Evolutionary conservation across 139 green algal genomes (phyloP).

Genomic region (Eudorina sp.): DNA sequence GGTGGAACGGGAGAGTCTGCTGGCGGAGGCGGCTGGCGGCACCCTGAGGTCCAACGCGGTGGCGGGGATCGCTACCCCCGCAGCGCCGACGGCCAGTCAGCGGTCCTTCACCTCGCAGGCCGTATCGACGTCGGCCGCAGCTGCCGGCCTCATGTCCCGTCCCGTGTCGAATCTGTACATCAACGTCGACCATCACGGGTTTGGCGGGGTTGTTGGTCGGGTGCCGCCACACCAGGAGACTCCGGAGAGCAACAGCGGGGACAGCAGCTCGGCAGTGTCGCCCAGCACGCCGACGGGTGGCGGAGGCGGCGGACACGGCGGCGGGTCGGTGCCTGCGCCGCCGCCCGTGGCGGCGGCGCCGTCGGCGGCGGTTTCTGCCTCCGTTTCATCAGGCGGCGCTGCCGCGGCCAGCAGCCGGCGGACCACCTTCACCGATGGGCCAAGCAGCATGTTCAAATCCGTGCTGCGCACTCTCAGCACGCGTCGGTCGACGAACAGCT

Average conservation of each 20-base stretch:
- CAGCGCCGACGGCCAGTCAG: slow-evolving; percentile 32
- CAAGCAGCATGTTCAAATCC: slow-evolving; percentile 37
- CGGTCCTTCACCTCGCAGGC: slow-evolving; percentile 16
- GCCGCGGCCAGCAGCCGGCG: background rate
- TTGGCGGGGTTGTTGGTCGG: too few relatives aligned
- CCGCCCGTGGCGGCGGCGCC: background rate
- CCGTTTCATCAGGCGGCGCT: background rate
- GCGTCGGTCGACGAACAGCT: background rate
- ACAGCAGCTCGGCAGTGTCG: slow-evolving; percentile 32
- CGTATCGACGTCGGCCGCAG: slow-evolving; percentile 7
- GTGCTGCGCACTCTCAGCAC: slow-evolving; percentile 49
- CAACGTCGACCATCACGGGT: background rate
- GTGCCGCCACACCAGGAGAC: background rate
- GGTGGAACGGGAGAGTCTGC: too few relatives aligned
- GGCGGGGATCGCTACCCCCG: slow-evolving; percentile 5
- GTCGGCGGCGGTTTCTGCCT: background rate
- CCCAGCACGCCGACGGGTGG: slow-evolving; percentile 15
- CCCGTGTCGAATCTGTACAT: slow-evolving; percentile 51
- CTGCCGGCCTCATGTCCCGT: slow-evolving; percentile 45
- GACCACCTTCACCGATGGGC: slow-evolving; percentile 2
- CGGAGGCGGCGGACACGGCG: background rate
- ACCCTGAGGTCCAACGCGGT: background rate
- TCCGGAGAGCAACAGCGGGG: background rate
- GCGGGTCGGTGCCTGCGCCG: background rate
- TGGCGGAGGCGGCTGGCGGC: background rate